Percentiles rank a stretch among this genome's conserved stretches.
phyloP scores from a whole-genome alignment of 2,329 filamentous ascomycete genomes.

The Cercospora janseana region DNA sequence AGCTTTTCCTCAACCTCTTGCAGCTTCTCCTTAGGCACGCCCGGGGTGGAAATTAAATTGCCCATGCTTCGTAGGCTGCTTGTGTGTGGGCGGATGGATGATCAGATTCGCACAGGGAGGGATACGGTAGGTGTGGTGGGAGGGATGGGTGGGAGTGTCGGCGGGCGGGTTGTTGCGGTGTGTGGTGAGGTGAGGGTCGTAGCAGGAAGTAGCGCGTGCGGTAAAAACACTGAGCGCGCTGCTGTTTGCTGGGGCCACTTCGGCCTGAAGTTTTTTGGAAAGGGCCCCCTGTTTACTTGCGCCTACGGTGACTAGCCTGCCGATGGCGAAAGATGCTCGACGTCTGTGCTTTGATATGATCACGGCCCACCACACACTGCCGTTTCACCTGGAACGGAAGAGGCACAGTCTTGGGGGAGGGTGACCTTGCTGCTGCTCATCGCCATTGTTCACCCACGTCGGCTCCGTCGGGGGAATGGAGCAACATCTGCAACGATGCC shows the following conservation, averaged over 20 bases:
- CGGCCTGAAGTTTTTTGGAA: constrained; percentile 5
- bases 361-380: no score
- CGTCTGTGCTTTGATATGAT: constrained; percentile 8
- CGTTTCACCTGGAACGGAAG: no score
- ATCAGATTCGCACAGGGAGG: constrained; percentile 5
- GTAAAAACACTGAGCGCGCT: constrained; percentile 2
- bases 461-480: no score
- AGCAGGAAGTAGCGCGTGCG: constrained; percentile 7
- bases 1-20: constrained; percentile 26
- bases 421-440: no score
- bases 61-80: constrained; percentile 20
- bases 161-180: constrained; percentile 8
- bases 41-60: constrained; percentile 21
- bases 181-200: constrained; percentile 1
- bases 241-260: constrained; percentile 12
- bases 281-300: not conserved
- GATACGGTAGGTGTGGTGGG: not conserved
- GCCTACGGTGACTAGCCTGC: not conserved
- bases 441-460: no score
- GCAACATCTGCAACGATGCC: no score
- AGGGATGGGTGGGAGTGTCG: not conserved
- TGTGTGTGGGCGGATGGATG: constrained; percentile 2
- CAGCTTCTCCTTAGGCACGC: constrained; percentile 25
- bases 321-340: not conserved
- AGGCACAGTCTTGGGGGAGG: no score